Evolutionary conservation across 1,139 yeast genomes (phyloP).

Genomic region (Lodderomyces theae): DNA sequence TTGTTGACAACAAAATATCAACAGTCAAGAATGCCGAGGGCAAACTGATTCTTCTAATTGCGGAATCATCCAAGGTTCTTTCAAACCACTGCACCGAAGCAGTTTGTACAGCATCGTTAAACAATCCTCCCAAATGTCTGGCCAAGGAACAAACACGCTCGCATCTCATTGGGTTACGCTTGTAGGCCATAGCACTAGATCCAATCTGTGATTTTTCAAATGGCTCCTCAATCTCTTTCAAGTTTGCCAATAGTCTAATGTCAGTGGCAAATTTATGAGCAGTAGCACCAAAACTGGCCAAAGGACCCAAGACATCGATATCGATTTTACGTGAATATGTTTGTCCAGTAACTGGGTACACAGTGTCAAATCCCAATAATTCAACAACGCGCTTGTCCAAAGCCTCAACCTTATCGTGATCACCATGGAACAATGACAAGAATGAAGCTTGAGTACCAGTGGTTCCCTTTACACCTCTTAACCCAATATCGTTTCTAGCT

Average conservation of each 20-base stretch:
- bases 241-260: conserved; percentile 89
- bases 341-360: conserved; percentile 97
- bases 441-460: conserved; percentile 99
- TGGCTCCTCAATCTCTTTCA: conserved; percentile 97
- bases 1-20: conserved; percentile 85
- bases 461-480: conserved; percentile 98
- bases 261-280: conserved; percentile 99
- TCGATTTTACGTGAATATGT: conserved; percentile 98
- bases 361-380: conserved; percentile 88
- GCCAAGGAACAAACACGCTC: conserved; percentile 98
- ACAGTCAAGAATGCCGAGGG: conserved; percentile 97
- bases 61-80: conserved; percentile 97
- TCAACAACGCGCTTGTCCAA: conserved; percentile 91
- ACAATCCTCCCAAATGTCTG: conserved; percentile 89
- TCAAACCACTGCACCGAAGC: conserved; percentile 99
- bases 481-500: conserved; percentile 93
- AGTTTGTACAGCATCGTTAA: conserved; percentile 92
- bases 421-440: conserved; percentile 90
- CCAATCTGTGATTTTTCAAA: conserved; percentile 98
- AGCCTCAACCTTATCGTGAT: conserved; percentile 92
- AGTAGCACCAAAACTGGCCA: conserved; percentile 93
- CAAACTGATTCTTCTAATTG: conserved; percentile 93
- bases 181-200: conserved; percentile 98
- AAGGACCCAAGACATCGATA: conserved; percentile 87
- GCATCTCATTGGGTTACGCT: conserved; percentile 99